Conservation (phyloP, 768 basidiomycete genomes). For the Solioccasus polychromus region DNA sequence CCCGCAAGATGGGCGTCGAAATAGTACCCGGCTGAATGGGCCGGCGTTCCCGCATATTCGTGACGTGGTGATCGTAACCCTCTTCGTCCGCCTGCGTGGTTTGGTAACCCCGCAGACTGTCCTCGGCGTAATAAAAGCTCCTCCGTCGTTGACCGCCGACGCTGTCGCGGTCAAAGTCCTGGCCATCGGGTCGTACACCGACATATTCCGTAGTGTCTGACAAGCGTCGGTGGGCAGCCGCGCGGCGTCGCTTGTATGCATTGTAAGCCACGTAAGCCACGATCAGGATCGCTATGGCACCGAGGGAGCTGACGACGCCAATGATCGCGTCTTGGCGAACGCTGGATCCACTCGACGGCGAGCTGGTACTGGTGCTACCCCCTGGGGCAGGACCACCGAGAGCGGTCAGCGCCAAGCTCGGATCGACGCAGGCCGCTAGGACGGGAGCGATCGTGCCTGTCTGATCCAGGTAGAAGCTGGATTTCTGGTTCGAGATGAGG, state of each 20-base stretch:
- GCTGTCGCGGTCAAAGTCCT: constrained; percentile 75
- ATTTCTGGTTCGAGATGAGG: constrained; percentile 59
- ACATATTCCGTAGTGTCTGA: constrained; percentile 44
- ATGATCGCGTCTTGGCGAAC: constrained; percentile 83
- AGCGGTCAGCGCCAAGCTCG: constrained; percentile 57
- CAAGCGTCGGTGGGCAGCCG: constrained; percentile 69
- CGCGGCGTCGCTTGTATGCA: constrained; percentile 62
- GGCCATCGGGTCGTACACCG: constrained; percentile 58
- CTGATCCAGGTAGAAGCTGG: constrained; percentile 61
- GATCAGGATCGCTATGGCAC: constrained; percentile 71
- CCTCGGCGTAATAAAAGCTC: constrained; percentile 87
- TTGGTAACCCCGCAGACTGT: constrained; percentile 65
- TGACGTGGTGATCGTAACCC: constrained; percentile 34
- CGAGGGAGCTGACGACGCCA: constrained; percentile 82
- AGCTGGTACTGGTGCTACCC: constrained; percentile 12
- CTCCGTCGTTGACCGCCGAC: constrained; percentile 69
- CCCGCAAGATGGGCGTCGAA: constrained; percentile 71
- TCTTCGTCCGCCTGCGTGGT: constrained; percentile 36
- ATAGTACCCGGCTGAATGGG: constrained; percentile 61
- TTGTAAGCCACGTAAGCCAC: constrained; percentile 71
- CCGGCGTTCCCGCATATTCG: constrained; percentile 53
- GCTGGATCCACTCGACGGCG: constrained; percentile 26
- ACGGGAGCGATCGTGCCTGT: constrained; percentile 41
- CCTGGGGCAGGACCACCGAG: constrained; percentile 39
- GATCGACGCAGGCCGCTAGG: constrained; percentile 68